Evolutionary conservation across 257 asterid genomes (phyloP).

Genomic region (Knoxia roxburghii): DNA sequence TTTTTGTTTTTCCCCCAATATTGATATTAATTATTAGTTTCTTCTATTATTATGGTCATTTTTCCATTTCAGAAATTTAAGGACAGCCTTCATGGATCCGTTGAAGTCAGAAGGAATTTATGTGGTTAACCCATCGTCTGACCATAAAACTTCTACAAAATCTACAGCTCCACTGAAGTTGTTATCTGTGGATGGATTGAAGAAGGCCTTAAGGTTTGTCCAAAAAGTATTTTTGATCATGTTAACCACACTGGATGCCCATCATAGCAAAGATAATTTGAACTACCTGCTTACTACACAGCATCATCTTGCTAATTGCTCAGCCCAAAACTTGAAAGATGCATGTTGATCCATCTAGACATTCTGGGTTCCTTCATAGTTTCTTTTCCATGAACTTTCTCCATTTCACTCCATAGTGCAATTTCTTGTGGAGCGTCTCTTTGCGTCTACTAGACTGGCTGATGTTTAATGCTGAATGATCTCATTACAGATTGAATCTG

Average conservation of each 20-base stretch:
- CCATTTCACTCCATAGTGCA: background rate
- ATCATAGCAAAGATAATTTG: background rate
- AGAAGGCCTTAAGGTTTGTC: slow-evolving; percentile 74
- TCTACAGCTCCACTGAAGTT: slow-evolving; percentile 56
- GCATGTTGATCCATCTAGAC: background rate
- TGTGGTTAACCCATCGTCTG: slow-evolving; percentile 45
- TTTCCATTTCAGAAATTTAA: slow-evolving; percentile 55
- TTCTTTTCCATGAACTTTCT: background rate
- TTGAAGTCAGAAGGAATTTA: slow-evolving; percentile 77
- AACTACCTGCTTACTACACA: background rate
- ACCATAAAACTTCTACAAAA: slow-evolving; percentile 37
- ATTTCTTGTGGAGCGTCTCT: background rate
- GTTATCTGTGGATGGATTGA: slow-evolving; percentile 76
- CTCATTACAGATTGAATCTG: background rate
- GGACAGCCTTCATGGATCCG: slow-evolving; percentile 63
- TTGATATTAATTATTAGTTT: background rate
- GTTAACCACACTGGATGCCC: background rate
- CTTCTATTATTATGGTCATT: slow-evolving; percentile 6
- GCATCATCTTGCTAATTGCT: background rate
- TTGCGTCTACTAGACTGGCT: background rate
- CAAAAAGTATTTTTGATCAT: background rate
- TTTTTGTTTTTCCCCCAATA: background rate
- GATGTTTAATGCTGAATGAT: background rate
- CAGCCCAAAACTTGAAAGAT: background rate
- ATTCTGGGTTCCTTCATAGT: background rate